These are phyloP conservation scores for Mucor circinelloides DNA, from an alignment of 371 early-diverging fungal genomes.

Conservation along the genomic window DNA sequence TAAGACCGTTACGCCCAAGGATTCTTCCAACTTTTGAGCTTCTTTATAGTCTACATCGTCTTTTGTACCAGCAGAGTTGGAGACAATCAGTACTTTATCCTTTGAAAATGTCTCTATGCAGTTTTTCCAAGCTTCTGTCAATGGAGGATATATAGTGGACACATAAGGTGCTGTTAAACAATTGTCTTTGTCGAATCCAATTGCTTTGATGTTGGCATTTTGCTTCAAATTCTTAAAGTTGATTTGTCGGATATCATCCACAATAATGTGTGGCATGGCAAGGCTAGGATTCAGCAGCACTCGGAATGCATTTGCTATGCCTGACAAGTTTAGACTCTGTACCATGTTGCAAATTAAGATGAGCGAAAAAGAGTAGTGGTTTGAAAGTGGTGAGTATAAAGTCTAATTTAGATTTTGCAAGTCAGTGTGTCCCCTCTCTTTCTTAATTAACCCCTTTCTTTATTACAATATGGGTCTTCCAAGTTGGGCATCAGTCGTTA, in stretches of 20 bases:
- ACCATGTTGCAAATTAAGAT: conserved; percentile 53
- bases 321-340: conserved; percentile 78
- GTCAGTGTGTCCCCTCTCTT: neutral
- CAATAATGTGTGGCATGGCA: conserved; percentile 75
- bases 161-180: conserved; percentile 88
- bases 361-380: neutral
- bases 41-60: conserved; percentile 71
- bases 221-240: conserved; percentile 62
- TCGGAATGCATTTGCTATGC: conserved; percentile 59
- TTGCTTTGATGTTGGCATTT: conserved; percentile 59
- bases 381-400: neutral
- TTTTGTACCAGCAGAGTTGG: conserved; percentile 90
- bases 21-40: conserved; percentile 52
- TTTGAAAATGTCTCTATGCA: conserved; percentile 67
- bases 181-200: conserved; percentile 95
- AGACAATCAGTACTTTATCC: conserved; percentile 77
- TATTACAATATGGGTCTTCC: conserved; percentile 34
- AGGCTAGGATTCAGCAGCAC: conserved; percentile 68
- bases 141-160: conserved; percentile 67
- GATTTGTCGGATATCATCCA: conserved; percentile 73
- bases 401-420: neutral
- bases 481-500: conserved; percentile 40
- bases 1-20: conserved; percentile 60
- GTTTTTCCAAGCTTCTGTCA: conserved; percentile 70
- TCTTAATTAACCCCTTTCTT: neutral